phyloP scores from a whole-genome alignment of 164 flowering plant species.

The Magnolia changhungtana region DNA sequence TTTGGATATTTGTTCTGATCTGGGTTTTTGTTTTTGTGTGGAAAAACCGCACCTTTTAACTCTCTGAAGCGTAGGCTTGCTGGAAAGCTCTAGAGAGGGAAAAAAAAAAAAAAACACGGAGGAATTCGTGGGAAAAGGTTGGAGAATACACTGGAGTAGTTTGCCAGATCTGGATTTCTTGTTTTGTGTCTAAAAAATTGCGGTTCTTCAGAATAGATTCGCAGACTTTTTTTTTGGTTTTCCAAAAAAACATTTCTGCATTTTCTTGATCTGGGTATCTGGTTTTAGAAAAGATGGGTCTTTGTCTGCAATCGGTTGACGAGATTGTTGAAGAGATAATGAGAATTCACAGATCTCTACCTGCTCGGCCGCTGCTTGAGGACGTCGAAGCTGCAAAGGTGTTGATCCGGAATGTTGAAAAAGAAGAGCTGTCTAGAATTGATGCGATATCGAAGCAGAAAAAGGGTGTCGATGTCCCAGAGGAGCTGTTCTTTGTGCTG shows the following conservation, averaged over 20 bases:
- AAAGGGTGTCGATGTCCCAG: slow-evolving; percentile 31
- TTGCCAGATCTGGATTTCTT: background rate
- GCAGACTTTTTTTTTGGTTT: background rate
- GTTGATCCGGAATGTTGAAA: slow-evolving; percentile 56
- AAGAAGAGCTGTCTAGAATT: slow-evolving; percentile 50
- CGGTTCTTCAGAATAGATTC: background rate
- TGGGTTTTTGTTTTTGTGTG: background rate
- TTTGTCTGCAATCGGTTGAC: slow-evolving; percentile 22
- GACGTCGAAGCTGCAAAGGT: slow-evolving; percentile 62
- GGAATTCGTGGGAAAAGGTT: background rate
- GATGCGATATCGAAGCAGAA: slow-evolving; percentile 39
- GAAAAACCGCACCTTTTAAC: background rate
- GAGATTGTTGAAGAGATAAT: slow-evolving; percentile 58
- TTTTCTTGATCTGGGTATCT: background rate
- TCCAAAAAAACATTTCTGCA: background rate
- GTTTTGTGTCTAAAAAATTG: background rate
- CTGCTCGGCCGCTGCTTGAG: slow-evolving; percentile 56
- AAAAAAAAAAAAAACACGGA: background rate
- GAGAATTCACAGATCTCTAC: slow-evolving; percentile 68
- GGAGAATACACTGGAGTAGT: background rate
- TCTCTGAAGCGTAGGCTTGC: background rate
- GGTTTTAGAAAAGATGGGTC: slow-evolving; percentile 17
- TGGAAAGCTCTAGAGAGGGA: slow-evolving; percentile 1
- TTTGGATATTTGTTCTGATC: background rate
- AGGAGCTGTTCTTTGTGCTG: slow-evolving; percentile 38